phyloP scores from a whole-genome alignment of 2,329 filamentous ascomycete species.

The Sclerotinia trifoliorum region DNA sequence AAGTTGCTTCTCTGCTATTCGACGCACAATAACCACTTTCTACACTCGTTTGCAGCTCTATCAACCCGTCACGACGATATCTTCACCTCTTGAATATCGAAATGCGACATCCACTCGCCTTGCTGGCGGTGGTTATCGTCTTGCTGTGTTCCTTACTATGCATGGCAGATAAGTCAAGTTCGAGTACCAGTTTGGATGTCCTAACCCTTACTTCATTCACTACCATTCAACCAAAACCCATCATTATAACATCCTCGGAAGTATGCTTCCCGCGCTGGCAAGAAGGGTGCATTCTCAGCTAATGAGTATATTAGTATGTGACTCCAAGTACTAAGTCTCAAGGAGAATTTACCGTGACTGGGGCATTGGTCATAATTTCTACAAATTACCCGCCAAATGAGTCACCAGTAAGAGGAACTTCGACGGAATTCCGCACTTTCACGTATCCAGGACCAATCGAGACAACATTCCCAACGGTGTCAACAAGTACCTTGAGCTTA shows the following conservation, averaged over 20 bases:
- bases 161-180: not conserved
- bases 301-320: not conserved
- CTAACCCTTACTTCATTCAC: not conserved
- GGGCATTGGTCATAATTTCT: not conserved
- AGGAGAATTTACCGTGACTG: not conserved
- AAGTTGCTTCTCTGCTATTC: not conserved
- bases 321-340: not conserved
- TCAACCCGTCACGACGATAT: not conserved
- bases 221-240: not conserved
- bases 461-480: not conserved
- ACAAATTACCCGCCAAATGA: not conserved
- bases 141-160: not conserved
- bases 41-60: not conserved
- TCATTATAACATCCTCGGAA: not conserved
- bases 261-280: not conserved
- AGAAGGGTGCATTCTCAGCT: not conserved
- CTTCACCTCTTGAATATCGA: not conserved
- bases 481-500: not conserved
- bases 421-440: not conserved
- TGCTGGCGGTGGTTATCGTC: not conserved
- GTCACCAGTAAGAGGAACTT: not conserved
- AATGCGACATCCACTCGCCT: not conserved
- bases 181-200: not conserved
- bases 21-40: not conserved
- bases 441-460: not conserved